Percentiles rank a stretch among this genome's conserved stretches.
Conservation (phyloP, 345 rosid species). For the Noccaea bulbosa region DNA sequence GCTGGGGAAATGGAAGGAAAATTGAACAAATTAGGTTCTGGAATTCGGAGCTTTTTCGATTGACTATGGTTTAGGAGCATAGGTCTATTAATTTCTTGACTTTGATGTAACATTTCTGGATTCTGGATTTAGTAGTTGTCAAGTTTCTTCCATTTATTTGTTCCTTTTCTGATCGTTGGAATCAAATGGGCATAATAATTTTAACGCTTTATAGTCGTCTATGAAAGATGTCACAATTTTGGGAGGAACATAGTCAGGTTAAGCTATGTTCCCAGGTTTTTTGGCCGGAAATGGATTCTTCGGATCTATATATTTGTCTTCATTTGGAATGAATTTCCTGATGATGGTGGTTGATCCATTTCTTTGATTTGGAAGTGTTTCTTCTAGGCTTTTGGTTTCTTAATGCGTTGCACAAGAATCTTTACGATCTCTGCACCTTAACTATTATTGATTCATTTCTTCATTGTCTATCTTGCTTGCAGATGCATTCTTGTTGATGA, state of each 20-base stretch:
- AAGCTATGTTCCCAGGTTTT: conserved; percentile 9
- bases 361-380: too few species aligned
- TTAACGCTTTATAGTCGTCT: conserved; percentile 10
- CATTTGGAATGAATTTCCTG: too few species aligned
- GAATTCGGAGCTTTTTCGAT: not conserved
- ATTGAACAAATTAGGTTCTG: conserved; percentile 1
- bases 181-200: conserved; percentile 3
- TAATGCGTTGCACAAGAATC: not conserved
- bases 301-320: not conserved
- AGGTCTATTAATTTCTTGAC: conserved; percentile 3
- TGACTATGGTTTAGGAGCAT: conserved; percentile 6
- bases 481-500: conserved; percentile 99
- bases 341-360: conserved; percentile 10
- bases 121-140: conserved; percentile 9
- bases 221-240: conserved; percentile 12
- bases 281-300: not conserved
- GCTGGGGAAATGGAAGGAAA: conserved; percentile 4
- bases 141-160: not conserved
- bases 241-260: conserved; percentile 8
- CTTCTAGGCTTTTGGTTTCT: not conserved
- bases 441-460: not conserved
- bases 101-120: not conserved
- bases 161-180: not conserved
- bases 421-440: not conserved
- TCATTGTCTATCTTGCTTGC: conserved; percentile 39